phyloP scores from a whole-genome alignment of 2,329 filamentous ascomycete genomes.

The Epichloe glyceriae region DNA sequence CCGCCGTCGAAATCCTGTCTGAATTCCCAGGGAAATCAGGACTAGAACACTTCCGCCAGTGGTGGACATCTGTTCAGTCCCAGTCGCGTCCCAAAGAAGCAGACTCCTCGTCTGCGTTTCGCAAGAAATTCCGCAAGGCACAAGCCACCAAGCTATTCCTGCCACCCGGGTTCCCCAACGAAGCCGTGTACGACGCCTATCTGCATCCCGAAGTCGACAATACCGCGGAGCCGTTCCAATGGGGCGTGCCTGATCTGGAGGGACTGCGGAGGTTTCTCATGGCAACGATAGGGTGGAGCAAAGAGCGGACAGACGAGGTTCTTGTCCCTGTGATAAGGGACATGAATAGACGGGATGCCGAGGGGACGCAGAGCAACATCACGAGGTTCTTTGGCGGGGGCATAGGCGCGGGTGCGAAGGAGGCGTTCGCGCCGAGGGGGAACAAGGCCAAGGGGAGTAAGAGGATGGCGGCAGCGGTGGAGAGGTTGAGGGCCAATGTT shows the following conservation, averaged over 20 bases:
- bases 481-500: conserved; percentile 40
- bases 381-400: conserved; percentile 78
- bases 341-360: conserved; percentile 77
- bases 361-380: conserved; percentile 93
- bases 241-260: conserved; percentile 89
- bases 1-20: conserved; percentile 82
- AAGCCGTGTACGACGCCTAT: conserved; percentile 72
- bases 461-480: conserved; percentile 64
- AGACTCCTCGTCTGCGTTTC: conserved; percentile 50
- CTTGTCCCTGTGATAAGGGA: conserved; percentile 90
- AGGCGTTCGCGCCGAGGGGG: conserved; percentile 55
- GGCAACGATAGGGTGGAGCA: conserved; percentile 83
- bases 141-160: conserved; percentile 80
- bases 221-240: conserved; percentile 70
- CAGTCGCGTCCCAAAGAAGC: conserved; percentile 50
- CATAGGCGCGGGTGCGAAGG: conserved; percentile 53
- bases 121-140: conserved; percentile 70
- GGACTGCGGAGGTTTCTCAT: conserved; percentile 75
- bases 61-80: conserved; percentile 72
- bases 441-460: conserved; percentile 52
- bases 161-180: conserved; percentile 64
- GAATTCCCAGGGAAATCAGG: conserved; percentile 58
- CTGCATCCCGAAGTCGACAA: conserved; percentile 73
- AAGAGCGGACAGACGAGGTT: conserved; percentile 88
- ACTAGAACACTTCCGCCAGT: conserved; percentile 67